These are phyloP conservation scores for Aspergillus viridinutans DNA, from an alignment of 2,329 filamentous ascomycete species.

Conservation along the genomic window DNA sequence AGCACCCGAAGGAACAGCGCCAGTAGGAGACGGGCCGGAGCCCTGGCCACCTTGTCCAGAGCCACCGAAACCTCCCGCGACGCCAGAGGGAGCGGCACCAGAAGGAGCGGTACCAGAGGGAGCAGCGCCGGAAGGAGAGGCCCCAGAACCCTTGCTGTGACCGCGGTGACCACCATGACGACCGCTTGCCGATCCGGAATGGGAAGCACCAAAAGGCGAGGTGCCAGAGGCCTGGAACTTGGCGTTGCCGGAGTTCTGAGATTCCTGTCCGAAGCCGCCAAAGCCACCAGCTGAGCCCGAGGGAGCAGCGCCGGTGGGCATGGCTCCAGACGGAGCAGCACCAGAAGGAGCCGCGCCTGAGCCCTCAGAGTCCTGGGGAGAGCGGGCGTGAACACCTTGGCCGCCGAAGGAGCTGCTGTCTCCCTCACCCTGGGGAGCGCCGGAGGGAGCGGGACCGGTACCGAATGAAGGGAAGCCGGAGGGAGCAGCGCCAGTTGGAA, in stretches of 20 bases:
- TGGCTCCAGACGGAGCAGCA: neutral
- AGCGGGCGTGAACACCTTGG: neutral
- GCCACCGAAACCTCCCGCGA: no score
- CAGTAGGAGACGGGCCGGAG: no score
- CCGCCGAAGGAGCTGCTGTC: neutral
- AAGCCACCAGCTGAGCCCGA: neutral
- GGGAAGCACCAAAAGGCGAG: neutral
- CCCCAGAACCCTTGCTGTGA: neutral
- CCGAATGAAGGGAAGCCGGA: no score
- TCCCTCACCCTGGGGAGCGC: neutral
- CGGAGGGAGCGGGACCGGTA: neutral
- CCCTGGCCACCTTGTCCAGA: no score
- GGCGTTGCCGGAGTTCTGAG: neutral
- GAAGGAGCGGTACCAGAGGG: neutral
- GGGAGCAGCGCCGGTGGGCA: neutral
- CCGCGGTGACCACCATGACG: neutral
- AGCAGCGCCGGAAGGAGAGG: neutral
- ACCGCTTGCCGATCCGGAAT: neutral
- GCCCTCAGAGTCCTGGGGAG: neutral
- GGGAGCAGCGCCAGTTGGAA: no score
- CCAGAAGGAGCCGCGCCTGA: neutral
- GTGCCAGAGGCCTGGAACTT: neutral
- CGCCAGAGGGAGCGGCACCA: neutral
- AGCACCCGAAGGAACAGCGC: no score
- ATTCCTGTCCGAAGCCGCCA: neutral